Evolutionary conservation across 306 rosid genomes (phyloP).

Genomic region (Betula pendula): DNA sequence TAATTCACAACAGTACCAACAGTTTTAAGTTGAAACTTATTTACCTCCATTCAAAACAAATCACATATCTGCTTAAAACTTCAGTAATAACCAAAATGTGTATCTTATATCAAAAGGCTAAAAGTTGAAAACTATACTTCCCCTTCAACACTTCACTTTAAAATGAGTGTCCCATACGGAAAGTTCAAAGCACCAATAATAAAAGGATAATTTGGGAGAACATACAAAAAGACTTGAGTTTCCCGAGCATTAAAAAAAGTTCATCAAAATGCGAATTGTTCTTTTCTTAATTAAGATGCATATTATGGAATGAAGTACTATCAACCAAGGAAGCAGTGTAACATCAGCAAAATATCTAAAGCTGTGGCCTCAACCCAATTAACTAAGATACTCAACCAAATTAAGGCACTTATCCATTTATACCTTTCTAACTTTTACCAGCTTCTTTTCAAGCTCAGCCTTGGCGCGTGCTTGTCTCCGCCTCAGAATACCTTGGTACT

Average conservation of each 20-base stretch:
- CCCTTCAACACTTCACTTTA: neutral
- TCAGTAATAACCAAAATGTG: neutral
- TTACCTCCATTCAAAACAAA: neutral
- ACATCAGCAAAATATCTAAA: neutral
- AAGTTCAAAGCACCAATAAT: neutral
- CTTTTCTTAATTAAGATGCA: neutral
- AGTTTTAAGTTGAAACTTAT: neutral
- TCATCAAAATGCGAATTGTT: neutral
- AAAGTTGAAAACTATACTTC: neutral
- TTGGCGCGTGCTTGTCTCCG: slow-evolving; percentile 97
- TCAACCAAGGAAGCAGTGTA: neutral
- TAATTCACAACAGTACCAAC: neutral
- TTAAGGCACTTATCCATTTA: neutral
- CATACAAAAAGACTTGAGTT: neutral
- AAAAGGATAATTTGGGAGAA: neutral
- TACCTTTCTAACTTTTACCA: slow-evolving; percentile 93
- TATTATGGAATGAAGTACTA: neutral
- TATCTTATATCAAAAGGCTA: neutral
- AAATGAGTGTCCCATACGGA: neutral
- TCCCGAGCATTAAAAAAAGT: neutral
- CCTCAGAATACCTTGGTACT: slow-evolving; percentile 94
- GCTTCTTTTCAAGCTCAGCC: slow-evolving; percentile 91
- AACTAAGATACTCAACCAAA: neutral
- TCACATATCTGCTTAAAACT: neutral
- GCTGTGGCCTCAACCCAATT: neutral